Percentiles rank a stretch among this genome's conserved stretches.
Conservation (phyloP, 176 grass and related monocot species). For the Canna indica region DNA sequence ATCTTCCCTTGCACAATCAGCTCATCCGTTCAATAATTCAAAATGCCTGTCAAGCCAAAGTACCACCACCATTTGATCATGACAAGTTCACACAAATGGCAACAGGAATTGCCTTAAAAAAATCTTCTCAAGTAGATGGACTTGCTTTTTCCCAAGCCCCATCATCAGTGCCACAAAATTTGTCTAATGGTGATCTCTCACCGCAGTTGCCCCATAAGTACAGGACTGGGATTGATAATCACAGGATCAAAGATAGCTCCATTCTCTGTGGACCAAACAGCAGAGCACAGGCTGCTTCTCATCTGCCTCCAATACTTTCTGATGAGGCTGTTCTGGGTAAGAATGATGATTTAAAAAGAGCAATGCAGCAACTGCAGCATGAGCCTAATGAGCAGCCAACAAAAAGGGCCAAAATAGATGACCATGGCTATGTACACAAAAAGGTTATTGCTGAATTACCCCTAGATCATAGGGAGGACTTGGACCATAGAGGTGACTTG, state of each 20-base stretch:
- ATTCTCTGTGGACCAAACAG: slow-evolving; percentile 28
- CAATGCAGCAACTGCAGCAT: slow-evolving; percentile 23
- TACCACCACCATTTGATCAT: slow-evolving; percentile 27
- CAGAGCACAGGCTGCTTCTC: slow-evolving; percentile 21
- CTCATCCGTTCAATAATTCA: slow-evolving; percentile 49
- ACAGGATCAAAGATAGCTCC: slow-evolving; percentile 30
- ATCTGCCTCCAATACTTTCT: slow-evolving; percentile 23
- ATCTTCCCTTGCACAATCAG: slow-evolving; percentile 61
- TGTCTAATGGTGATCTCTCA: slow-evolving; percentile 45
- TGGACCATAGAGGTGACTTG: slow-evolving; percentile 25
- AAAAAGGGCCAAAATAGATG: slow-evolving; percentile 38
- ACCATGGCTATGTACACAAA: slow-evolving; percentile 8
- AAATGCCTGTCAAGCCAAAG: slow-evolving; percentile 50
- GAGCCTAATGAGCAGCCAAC: slow-evolving; percentile 31
- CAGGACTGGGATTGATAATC: slow-evolving; percentile 21
- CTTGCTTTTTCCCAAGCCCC: neutral
- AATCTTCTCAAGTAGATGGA: slow-evolving; percentile 20
- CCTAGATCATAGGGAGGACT: slow-evolving; percentile 17
- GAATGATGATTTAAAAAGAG: slow-evolving; percentile 38
- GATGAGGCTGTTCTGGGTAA: slow-evolving; percentile 19
- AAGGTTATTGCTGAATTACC: slow-evolving; percentile 5
- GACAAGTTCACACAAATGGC: slow-evolving; percentile 5
- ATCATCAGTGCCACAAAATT: neutral
- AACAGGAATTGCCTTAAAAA: neutral
- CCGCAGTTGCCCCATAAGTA: slow-evolving; percentile 27